These are phyloP conservation scores for Cytospora piceae DNA, from an alignment of 2,329 filamentous ascomycete genomes.

Conservation along the genomic window DNA sequence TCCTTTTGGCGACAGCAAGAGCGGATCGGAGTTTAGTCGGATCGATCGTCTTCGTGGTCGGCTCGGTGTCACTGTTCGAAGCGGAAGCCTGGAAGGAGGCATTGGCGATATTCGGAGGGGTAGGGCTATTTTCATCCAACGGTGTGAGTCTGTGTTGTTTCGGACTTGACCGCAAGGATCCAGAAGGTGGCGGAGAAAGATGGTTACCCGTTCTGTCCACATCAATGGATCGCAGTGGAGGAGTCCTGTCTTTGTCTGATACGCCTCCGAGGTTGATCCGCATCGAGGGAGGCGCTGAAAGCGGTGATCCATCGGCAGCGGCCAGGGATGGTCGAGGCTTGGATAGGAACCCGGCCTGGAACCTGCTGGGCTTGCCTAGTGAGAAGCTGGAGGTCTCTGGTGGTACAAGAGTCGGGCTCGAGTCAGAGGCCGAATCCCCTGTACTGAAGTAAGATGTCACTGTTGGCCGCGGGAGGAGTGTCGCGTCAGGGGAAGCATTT, in stretches of 20 bases:
- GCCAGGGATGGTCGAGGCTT: constrained; percentile 50
- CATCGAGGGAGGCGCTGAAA: constrained; percentile 58
- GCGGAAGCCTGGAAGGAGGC: constrained; percentile 42
- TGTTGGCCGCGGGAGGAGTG: constrained; percentile 48
- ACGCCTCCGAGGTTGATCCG: constrained; percentile 63
- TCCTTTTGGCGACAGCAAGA: constrained; percentile 56
- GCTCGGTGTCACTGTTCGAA: constrained; percentile 55
- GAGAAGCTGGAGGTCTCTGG: constrained; percentile 46
- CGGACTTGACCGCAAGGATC: constrained; percentile 35
- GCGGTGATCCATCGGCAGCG: constrained; percentile 65
- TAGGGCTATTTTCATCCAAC: constrained; percentile 58
- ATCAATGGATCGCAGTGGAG: constrained; percentile 56
- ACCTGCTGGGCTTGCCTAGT: constrained; percentile 68
- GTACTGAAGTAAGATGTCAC: constrained; percentile 61
- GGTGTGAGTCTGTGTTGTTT: constrained; percentile 44
- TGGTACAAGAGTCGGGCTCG: constrained; percentile 63
- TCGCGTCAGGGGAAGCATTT: constrained; percentile 52
- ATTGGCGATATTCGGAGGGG: constrained; percentile 41
- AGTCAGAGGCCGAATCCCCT: constrained; percentile 54
- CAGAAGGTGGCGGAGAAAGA: constrained; percentile 48
- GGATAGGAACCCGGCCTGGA: constrained; percentile 86
- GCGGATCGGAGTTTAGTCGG: constrained; percentile 59
- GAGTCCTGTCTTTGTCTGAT: constrained; percentile 50
- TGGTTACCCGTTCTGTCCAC: constrained; percentile 54
- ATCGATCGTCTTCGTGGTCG: constrained; percentile 49